Conservation (phyloP, 1,284 basidiomycete genomes). For the Ceratobasidium sp. region DNA sequence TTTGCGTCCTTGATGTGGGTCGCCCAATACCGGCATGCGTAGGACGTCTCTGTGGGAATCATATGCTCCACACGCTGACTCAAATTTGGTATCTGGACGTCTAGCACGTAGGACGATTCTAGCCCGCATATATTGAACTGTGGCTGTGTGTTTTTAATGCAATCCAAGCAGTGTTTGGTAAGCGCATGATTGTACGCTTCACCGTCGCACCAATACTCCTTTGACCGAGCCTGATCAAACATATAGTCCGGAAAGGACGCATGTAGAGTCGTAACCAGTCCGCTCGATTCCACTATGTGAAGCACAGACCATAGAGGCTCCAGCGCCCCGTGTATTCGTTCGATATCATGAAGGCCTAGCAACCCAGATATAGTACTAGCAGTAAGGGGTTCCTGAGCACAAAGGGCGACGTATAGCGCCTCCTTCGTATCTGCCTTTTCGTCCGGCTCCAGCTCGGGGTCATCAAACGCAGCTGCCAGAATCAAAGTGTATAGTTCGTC, state of each 20-base stretch:
- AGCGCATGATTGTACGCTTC: not conserved
- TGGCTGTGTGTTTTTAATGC: too few relatives aligned
- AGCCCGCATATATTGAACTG: too few relatives aligned
- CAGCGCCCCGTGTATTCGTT: not conserved
- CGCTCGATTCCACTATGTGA: not conserved
- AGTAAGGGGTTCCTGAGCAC: conserved; percentile 14
- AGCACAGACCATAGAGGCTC: not conserved
- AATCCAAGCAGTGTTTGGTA: not conserved
- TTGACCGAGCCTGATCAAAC: not conserved
- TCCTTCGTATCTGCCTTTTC: not conserved
- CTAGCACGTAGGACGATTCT: too few relatives aligned
- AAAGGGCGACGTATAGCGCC: not conserved
- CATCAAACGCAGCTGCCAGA: not conserved
- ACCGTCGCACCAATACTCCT: not conserved
- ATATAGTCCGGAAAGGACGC: conserved; percentile 25
- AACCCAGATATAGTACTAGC: not conserved
- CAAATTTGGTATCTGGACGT: too few relatives aligned
- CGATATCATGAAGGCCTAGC: not conserved
- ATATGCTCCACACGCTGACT: too few relatives aligned
- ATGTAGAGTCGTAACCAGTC: conserved; percentile 1
- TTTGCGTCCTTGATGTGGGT: not conserved
- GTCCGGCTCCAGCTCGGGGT: not conserved
- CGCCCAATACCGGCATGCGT: too few relatives aligned
- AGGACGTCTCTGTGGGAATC: too few relatives aligned
- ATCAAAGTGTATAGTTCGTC: conserved; percentile 15